Conservation (phyloP, 1,284 basidiomycete species). For the Marasmius oreades region DNA sequence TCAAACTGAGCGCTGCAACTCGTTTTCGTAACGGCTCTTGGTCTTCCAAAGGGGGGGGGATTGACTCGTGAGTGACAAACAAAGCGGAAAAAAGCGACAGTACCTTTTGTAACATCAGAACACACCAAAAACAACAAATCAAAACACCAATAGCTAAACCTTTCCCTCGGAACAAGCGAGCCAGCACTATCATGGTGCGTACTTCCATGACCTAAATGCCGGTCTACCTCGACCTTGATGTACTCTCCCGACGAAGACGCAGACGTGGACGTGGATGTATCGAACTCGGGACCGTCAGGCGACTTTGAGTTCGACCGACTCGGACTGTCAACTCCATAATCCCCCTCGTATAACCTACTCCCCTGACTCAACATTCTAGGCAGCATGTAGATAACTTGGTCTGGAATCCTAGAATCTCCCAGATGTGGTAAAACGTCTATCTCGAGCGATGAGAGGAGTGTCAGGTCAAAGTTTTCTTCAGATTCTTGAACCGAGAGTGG, state of each 20-base stretch:
- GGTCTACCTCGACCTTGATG: constrained; percentile 25
- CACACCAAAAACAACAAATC: constrained; percentile 84
- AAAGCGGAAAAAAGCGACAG: constrained; percentile 13
- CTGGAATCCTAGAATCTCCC: constrained; percentile 67
- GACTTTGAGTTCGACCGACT: background rate
- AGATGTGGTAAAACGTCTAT: constrained; percentile 76
- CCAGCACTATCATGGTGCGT: constrained; percentile 47
- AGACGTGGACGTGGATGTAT: background rate
- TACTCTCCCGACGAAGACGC: constrained; percentile 9
- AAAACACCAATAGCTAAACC: constrained; percentile 93
- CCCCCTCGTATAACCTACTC: constrained; percentile 61
- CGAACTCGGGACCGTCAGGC: constrained; percentile 8
- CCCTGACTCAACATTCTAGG: constrained; percentile 75
- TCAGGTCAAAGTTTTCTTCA: constrained; percentile 88
- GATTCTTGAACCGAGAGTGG: constrained; percentile 63
- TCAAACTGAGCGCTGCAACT: constrained; percentile 67
- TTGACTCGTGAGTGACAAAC: constrained; percentile 2
- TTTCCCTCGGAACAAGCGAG: constrained; percentile 65
- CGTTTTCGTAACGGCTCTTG: constrained; percentile 56
- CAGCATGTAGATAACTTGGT: constrained; percentile 67
- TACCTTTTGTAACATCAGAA: constrained; percentile 60
- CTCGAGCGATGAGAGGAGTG: constrained; percentile 77
- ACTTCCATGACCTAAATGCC: constrained; percentile 46
- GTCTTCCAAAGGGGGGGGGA: constrained; percentile 36
- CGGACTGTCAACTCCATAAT: constrained; percentile 31